Evolutionary conservation across 2,329 filamentous ascomycete genomes (phyloP).

Genomic region (Colletotrichum tofieldiae): DNA sequence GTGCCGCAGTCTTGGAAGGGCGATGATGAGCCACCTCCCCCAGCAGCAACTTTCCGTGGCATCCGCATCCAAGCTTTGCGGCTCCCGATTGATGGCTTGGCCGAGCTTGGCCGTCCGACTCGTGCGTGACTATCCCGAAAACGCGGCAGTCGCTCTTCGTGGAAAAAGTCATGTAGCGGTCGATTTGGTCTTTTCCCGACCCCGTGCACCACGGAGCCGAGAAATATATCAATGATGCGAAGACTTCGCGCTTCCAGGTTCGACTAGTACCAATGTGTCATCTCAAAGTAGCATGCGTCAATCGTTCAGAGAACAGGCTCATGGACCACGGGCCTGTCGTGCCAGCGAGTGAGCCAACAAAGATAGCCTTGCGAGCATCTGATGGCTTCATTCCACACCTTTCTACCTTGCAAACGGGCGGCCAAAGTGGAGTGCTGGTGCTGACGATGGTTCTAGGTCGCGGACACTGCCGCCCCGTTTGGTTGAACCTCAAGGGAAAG

Average conservation of each 20-base stretch:
- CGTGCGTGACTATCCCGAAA: fast-evolving
- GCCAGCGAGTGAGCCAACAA: not conserved
- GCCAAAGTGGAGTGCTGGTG: not conserved
- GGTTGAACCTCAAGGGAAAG: not conserved
- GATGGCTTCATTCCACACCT: not conserved
- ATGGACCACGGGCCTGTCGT: not conserved
- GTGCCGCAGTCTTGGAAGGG: slow-evolving; percentile 14
- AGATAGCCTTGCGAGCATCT: not conserved
- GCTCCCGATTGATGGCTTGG: slow-evolving; percentile 10
- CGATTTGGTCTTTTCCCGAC: not conserved
- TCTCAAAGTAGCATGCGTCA: not conserved
- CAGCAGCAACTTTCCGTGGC: not conserved
- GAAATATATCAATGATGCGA: not conserved
- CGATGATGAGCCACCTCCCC: not conserved
- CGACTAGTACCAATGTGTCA: not conserved
- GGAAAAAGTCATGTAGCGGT: not conserved
- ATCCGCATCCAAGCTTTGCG: slow-evolving; percentile 19
- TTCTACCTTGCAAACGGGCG: not conserved
- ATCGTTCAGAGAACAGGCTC: not conserved
- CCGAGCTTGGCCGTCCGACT: not conserved
- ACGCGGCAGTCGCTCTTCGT: not conserved
- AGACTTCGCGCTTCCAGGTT: not conserved
- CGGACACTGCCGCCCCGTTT: not conserved
- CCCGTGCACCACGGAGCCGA: not conserved
- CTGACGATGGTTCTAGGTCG: not conserved